Conservation (phyloP, 1,284 basidiomycete species). For the Naganishia cerealis region DNA sequence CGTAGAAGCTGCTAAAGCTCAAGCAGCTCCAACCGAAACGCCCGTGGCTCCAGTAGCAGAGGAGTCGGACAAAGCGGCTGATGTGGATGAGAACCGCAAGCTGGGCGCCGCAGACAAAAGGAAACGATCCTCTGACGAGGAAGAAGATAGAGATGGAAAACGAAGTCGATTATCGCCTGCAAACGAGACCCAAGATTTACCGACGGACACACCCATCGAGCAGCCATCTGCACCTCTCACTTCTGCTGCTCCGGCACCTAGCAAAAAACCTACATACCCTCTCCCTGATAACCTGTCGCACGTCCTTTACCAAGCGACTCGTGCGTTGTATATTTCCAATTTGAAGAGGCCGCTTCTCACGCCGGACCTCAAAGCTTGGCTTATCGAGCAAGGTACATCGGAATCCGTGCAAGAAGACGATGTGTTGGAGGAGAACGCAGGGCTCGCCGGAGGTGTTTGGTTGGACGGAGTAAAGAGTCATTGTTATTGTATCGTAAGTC, state of each 20-base stretch:
- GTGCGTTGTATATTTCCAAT: conserved; percentile 50
- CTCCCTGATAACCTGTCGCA: conserved; percentile 45
- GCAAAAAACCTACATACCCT: conserved; percentile 15
- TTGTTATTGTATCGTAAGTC: conserved; percentile 32
- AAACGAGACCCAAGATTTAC: neutral
- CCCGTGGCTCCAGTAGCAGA: conserved; percentile 15
- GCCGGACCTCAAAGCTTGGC: conserved; percentile 33
- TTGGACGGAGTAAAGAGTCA: conserved; percentile 34
- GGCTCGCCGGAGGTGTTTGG: conserved; percentile 30
- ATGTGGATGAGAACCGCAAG: neutral
- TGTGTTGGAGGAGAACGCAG: conserved; percentile 23
- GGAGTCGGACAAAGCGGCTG: neutral
- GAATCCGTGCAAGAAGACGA: conserved; percentile 21
- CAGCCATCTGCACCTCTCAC: neutral
- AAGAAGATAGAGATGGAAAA: conserved; percentile 20
- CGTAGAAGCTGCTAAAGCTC: conserved; percentile 34
- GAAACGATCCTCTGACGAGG: conserved; percentile 11
- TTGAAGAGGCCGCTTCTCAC: conserved; percentile 50
- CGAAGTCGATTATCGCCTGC: conserved; percentile 17
- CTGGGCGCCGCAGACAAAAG: conserved; percentile 11
- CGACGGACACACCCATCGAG: neutral
- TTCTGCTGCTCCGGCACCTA: conserved; percentile 27
- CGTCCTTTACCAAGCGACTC: conserved; percentile 46
- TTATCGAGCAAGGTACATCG: conserved; percentile 32
- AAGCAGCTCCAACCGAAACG: conserved; percentile 35